Base-by-base conservation (phyloP, 1,284 basidiomycete genomes). In the Cryptococcus sp. region DNA sequence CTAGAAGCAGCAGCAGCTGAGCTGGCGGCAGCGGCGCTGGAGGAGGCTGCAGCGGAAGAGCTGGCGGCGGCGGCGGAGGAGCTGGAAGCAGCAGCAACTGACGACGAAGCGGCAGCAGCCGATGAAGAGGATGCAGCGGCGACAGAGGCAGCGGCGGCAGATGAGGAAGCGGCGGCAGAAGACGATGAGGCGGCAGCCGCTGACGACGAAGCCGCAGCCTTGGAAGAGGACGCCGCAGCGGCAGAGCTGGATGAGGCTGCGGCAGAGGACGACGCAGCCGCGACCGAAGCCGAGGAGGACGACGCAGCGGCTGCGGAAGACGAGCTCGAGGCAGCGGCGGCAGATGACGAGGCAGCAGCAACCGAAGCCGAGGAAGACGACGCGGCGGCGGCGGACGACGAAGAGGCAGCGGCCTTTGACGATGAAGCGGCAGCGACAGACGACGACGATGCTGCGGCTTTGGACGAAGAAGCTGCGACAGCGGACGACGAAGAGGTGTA, bases 81-180 rank as follows among this genome's bases (percentile, higher is more conserved):
- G 42, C n/a, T 8, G 42, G 7, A 4, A 27, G 51, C 20, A 16
- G 66, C 49, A 15, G 55, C 39, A 25, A 48, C 45, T 19, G 58
- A 27, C 6, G 52, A 17, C 20, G 40, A 35, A 22, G 20, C 41
- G 17, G 35, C 19, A 15, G 45, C 43, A 52, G 39, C 54, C 53
- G 30, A 30, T 40, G 27, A 40, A 39, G 40, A 50, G 39, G 41
- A 52, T 55, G 42, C 23, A 47, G 19, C 56, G 25, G 55, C 49
- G 47, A 50, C 51, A 27, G 45, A 40, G 3, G 43, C 23, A 16
- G 54, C 54, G 0, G 67, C 64, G 0, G 53, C n/a, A 0, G 67
- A 64, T 22, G 69, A 57, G 3, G 56, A n/a, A 35, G 57, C 52
- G 16, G 59, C 35, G 48, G 27, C 50, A 19, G 39, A 19, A 43